Percentiles rank a stretch among this genome's conserved stretches.
Evolutionary conservation across 768 basidiomycete genomes (phyloP).

Genomic region (Boletus subcaerulescens): DNA sequence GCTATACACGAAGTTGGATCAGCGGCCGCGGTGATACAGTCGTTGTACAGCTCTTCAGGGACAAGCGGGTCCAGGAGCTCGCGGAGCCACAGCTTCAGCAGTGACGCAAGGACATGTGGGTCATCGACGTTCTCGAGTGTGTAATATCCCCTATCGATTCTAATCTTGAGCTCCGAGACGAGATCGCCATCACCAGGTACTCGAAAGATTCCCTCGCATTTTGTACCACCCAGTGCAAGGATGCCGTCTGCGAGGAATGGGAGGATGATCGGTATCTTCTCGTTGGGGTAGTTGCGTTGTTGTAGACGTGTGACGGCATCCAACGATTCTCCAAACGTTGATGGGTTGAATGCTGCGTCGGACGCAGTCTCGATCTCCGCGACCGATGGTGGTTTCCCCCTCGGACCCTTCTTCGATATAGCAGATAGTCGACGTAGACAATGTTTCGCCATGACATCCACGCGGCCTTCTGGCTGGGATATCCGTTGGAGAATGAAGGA

Average conservation of each 20-base stretch:
- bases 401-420: slow-evolving; percentile 80
- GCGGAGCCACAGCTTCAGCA: slow-evolving; percentile 91
- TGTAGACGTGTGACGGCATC: slow-evolving; percentile 82
- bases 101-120: slow-evolving; percentile 83
- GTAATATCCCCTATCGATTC: slow-evolving; percentile 90
- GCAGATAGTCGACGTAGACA: slow-evolving; percentile 74
- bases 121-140: slow-evolving; percentile 88
- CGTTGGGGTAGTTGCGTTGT: slow-evolving; percentile 78
- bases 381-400: slow-evolving; percentile 77
- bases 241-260: slow-evolving; percentile 93
- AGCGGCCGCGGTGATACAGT: slow-evolving; percentile 69
- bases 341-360: slow-evolving; percentile 94
- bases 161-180: slow-evolving; percentile 83
- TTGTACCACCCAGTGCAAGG: slow-evolving; percentile 80
- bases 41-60: slow-evolving; percentile 89
- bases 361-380: slow-evolving; percentile 92
- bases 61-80: slow-evolving; percentile 92
- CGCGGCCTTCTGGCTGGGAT: slow-evolving; percentile 64
- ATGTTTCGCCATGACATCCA: slow-evolving; percentile 90
- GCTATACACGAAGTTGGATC: slow-evolving; percentile 68
- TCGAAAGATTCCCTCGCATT: slow-evolving; percentile 89
- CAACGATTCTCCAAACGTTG: slow-evolving; percentile 89
- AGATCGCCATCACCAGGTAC: slow-evolving; percentile 88
- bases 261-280: slow-evolving; percentile 88
- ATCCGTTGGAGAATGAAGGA: slow-evolving; percentile 75